Evolutionary conservation across 768 basidiomycete species (phyloP), one percentile per base, ranked within the genome.

Genomic region (Tubosaeta brunneosetosa): DNA sequence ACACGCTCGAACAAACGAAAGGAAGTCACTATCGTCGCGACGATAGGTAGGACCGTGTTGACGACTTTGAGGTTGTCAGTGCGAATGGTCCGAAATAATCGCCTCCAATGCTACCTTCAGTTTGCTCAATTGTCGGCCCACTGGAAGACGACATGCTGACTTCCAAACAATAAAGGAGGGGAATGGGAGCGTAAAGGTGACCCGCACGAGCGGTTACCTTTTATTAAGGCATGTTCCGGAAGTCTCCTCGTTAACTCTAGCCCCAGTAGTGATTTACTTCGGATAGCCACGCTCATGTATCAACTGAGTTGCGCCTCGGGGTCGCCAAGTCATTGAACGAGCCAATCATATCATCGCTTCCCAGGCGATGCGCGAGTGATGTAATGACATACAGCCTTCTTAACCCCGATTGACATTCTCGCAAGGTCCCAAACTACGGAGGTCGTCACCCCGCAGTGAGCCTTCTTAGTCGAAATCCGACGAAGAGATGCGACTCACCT

Each of bases 1-100:
- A 19, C 27, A 7, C 51, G 51, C 38, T 52, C 51, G 17, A 19
- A 33, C 29, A 52, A 34, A 19, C 51, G 51, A 22, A 52, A 52
- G 7, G 38, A 47, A 14, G 51, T 52, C 9, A 47, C 34, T n/a
- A 52, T 12, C 9, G 37, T 29, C 9, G 51, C 51, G 22, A 52
- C 26, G 22, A 47, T 33, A 14, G 51, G 51, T 22, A 52, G 22
- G 25, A 52, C 45, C 6, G 47, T 41, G n/a, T 33, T 22, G 26
- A 27, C 38, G 17, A 52, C 51, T 52, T 47, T 17, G 13, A 9
- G 38, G 17, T 40, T 16, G 12, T 45, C 6, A 45, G 44, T 19
- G n/a, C 41, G 17, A 32, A 13, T 31, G n/a, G 17, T 27, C 26
- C 7, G 13, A 22, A 17, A 6, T 32, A 45, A 11, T 32, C 0